These are phyloP conservation scores for Podospora fimiseda DNA, from an alignment of 495 filamentous ascomycete species.

Conservation along the genomic window DNA sequence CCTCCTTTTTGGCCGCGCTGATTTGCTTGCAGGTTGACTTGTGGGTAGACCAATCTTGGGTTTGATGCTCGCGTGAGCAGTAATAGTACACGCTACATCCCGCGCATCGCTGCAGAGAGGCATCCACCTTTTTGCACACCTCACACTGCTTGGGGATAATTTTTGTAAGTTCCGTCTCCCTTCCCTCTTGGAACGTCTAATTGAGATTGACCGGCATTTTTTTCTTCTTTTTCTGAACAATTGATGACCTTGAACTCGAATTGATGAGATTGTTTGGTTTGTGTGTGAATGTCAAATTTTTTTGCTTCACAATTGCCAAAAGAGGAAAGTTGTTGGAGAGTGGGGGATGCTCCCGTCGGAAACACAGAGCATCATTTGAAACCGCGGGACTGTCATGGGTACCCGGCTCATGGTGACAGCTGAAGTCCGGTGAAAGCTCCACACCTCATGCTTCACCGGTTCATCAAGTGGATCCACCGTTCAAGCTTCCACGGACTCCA, in stretches of 20 bases:
- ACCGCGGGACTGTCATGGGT: too few relatives aligned
- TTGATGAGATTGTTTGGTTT: too few relatives aligned
- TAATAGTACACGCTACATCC: slow-evolving; percentile 38
- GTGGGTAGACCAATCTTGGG: slow-evolving; percentile 29
- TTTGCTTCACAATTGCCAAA: too few relatives aligned
- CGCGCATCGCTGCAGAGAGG: slow-evolving; percentile 21
- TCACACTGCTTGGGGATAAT: slow-evolving; percentile 18
- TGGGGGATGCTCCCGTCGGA: too few relatives aligned
- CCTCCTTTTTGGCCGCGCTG: slow-evolving; percentile 13
- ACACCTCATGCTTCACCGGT: too few relatives aligned
- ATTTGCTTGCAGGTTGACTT: slow-evolving; percentile 38
- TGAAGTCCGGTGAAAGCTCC: too few relatives aligned
- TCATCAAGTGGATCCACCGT: too few relatives aligned
- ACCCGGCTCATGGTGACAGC: too few relatives aligned
- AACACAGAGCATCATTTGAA: too few relatives aligned
- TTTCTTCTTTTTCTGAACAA: neutral
- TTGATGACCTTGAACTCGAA: neutral
- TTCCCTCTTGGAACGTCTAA: neutral
- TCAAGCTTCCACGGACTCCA: too few relatives aligned
- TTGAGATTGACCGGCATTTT: neutral
- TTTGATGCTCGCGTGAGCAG: slow-evolving; percentile 41
- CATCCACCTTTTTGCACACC: slow-evolving; percentile 10
- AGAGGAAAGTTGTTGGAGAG: too few relatives aligned
- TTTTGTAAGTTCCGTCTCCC: slow-evolving; percentile 10
- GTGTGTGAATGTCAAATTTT: too few relatives aligned